Evolutionary conservation across 1,284 basidiomycete genomes (phyloP).

Genomic region (Ceratobasidium sp.): DNA sequence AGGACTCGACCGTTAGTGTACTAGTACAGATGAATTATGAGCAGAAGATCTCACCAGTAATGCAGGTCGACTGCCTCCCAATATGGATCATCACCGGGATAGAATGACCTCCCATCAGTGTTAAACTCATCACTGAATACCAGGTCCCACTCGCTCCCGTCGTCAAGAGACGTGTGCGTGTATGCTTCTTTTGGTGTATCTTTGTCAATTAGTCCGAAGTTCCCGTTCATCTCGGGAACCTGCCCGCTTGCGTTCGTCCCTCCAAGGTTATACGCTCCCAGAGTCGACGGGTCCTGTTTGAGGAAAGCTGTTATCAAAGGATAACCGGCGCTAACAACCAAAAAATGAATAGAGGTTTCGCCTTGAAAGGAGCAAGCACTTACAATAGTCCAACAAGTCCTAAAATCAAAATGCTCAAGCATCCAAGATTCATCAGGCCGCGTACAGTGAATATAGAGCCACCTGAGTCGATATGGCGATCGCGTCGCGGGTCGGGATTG

Average conservation of each 20-base stretch:
- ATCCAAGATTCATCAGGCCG: conserved; percentile 60
- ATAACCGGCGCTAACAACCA: conserved; percentile 58
- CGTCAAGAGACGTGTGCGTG: conserved; percentile 57
- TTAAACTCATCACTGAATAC: conserved; percentile 67
- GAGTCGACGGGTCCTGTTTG: conserved; percentile 42
- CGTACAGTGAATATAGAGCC: conserved; percentile 59
- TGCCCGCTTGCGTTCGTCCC: conserved; percentile 64
- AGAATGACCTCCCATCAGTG: conserved; percentile 64
- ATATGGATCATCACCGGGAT: conserved; percentile 65
- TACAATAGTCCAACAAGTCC: conserved; percentile 60
- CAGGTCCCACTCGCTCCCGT: conserved; percentile 59
- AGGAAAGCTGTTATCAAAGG: conserved; percentile 62
- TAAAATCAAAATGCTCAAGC: conserved; percentile 56
- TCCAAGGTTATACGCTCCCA: conserved; percentile 62
- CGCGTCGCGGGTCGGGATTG: conserved; percentile 61
- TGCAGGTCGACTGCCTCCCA: conserved; percentile 64
- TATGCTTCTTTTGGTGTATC: conserved; percentile 71
- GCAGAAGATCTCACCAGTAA: conserved; percentile 59
- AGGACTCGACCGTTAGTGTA: conserved; percentile 39
- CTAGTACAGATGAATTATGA: neutral
- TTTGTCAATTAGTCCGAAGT: conserved; percentile 80
- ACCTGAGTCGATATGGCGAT: conserved; percentile 54
- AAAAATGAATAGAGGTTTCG: neutral
- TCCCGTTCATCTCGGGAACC: conserved; percentile 72
- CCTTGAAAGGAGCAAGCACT: neutral